Evolutionary conservation across 192 early-diverging fungal species (phyloP).

Genomic region (Coemansia reversa): DNA sequence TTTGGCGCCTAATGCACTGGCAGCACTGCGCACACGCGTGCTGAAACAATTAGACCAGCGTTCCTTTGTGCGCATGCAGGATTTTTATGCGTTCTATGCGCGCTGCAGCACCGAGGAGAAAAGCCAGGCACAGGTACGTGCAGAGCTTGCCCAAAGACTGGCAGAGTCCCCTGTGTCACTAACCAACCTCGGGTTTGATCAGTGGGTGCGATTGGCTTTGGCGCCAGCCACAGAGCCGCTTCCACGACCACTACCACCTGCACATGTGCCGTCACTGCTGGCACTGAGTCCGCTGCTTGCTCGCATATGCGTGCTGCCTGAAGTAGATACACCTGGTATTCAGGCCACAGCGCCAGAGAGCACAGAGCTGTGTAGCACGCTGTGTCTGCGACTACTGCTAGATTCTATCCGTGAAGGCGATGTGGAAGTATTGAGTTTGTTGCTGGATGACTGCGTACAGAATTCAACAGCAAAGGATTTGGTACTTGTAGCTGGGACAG

Average conservation of each 20-base stretch:
- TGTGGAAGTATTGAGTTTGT: slow-evolving; percentile 9
- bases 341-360: too few species aligned
- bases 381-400: too few species aligned
- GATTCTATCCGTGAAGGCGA: background rate
- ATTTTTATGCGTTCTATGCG: slow-evolving; percentile 26
- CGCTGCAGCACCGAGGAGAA: background rate
- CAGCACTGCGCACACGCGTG: slow-evolving; percentile 6
- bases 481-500: background rate
- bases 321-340: too few species aligned
- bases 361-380: too few species aligned
- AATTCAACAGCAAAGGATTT: slow-evolving; percentile 9
- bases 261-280: slow-evolving; percentile 3
- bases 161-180: background rate
- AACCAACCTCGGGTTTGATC: background rate
- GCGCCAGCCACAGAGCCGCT: background rate
- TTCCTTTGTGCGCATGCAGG: slow-evolving; percentile 9
- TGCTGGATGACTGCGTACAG: slow-evolving; percentile 8
- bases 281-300: background rate
- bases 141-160: slow-evolving; percentile 6
- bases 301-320: too few species aligned
- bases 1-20: slow-evolving; percentile 12
- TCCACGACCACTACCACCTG: too few species aligned
- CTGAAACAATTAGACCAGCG: slow-evolving; percentile 28
- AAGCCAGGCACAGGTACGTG: slow-evolving; percentile 23
- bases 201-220: slow-evolving; percentile 1